Percentiles rank a stretch among this genome's conserved stretches.
phyloP scores from a whole-genome alignment of 768 basidiomycete species.

The Amanita phalloides region DNA sequence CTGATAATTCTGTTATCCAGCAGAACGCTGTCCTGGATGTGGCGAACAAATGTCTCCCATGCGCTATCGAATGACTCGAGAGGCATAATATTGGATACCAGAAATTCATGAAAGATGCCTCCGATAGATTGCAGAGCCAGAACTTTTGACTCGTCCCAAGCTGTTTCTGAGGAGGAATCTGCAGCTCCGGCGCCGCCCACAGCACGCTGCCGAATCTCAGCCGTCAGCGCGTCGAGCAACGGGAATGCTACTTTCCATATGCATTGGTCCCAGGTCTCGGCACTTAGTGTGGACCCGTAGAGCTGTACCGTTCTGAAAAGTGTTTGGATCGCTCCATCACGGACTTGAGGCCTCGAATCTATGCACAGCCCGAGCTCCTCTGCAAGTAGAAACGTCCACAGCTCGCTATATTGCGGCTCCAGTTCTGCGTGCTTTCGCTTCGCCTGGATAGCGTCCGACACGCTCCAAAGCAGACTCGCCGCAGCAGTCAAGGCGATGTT shows the following conservation, averaged over 20 bases:
- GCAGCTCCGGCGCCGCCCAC: constrained; percentile 7
- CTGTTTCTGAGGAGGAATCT: constrained; percentile 8
- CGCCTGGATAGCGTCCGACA: constrained; percentile 90
- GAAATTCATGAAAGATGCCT: constrained; percentile 73
- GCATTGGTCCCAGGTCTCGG: constrained; percentile 82
- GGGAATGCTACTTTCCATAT: constrained; percentile 91
- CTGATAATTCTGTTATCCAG: constrained; percentile 60
- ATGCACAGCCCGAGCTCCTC: constrained; percentile 78
- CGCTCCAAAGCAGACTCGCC: constrained; percentile 88
- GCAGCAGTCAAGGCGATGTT: constrained; percentile 95
- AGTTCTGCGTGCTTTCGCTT: constrained; percentile 56
- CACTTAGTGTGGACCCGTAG: constrained; percentile 78
- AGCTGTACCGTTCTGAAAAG: constrained; percentile 89
- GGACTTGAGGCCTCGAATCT: constrained; percentile 78
- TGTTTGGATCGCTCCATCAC: constrained; percentile 91
- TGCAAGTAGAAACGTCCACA: constrained; percentile 91
- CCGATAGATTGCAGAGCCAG: constrained; percentile 80
- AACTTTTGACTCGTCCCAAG: constrained; percentile 85
- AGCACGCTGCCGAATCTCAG: constrained; percentile 37
- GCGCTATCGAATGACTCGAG: constrained; percentile 60
- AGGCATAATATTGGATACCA: constrained; percentile 60
- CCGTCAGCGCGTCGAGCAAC: constrained; percentile 59
- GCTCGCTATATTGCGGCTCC: constrained; percentile 64
- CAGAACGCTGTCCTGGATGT: constrained; percentile 62
- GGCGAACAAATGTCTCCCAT: constrained; percentile 66